phyloP scores from a whole-genome alignment of 345 rosid species.

The Euphorbia tirucalli region DNA sequence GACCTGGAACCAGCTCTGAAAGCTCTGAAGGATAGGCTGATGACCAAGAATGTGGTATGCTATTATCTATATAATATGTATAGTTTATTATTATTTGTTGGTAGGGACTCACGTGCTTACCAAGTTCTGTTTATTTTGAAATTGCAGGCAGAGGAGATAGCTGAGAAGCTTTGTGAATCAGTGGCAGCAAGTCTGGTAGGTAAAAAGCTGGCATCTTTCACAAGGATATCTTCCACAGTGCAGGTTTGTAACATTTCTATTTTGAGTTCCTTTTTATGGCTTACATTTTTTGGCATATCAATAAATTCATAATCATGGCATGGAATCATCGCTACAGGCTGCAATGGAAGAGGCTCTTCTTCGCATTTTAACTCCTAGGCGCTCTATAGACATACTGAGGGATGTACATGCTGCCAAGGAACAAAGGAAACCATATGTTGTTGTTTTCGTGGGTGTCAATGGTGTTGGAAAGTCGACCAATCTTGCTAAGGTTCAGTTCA shows the following conservation, averaged over 20 bases:
- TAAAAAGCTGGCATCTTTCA: constrained; percentile 91
- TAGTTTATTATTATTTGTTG: constrained; percentile 1
- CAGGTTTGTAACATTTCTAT: constrained; percentile 47
- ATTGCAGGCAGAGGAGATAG: constrained; percentile 94
- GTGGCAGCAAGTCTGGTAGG: constrained; percentile 96
- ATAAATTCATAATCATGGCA: not conserved
- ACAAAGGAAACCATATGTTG: constrained; percentile 86
- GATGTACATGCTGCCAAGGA: constrained; percentile 94
- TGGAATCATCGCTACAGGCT: constrained; percentile 45
- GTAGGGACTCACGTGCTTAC: constrained; percentile 1
- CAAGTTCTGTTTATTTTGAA: constrained; percentile 5
- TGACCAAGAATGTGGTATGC: constrained; percentile 99
- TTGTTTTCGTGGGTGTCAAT: constrained; percentile 97
- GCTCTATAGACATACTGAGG: constrained; percentile 92
- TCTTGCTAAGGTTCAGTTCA: constrained; percentile 66
- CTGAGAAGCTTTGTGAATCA: constrained; percentile 97
- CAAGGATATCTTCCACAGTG: constrained; percentile 94
- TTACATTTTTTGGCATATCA: not conserved
- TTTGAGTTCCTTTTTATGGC: constrained; percentile 5
- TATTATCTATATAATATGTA: not conserved
- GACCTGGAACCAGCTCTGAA: constrained; percentile 92
- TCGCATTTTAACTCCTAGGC: constrained; percentile 95
- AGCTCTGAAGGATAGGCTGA: constrained; percentile 94
- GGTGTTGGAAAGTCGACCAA: constrained; percentile 99
- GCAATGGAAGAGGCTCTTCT: constrained; percentile 98